Percentiles rank a stretch among this genome's conserved stretches.
Conservation (phyloP, 768 basidiomycete genomes). For the Guyanaporus albipodus region DNA sequence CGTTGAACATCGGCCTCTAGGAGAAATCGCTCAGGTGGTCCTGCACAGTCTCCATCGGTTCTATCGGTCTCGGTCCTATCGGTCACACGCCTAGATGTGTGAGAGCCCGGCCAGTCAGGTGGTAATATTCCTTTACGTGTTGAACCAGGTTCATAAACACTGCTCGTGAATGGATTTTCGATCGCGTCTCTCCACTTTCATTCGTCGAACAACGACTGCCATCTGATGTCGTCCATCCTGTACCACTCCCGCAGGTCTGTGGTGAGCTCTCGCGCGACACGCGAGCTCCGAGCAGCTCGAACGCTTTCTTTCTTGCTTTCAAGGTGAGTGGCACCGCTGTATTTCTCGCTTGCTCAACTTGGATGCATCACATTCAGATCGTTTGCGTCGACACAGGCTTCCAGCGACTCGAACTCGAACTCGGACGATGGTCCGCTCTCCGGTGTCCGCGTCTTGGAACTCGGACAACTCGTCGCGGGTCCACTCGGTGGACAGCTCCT, state of each 20-base stretch:
- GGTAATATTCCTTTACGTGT: no score
- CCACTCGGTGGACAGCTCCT: slow-evolving; percentile 71
- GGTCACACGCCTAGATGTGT: no score
- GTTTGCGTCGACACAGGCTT: slow-evolving; percentile 12
- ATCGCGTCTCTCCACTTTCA: no score
- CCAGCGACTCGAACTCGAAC: background rate
- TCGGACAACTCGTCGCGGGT: slow-evolving; percentile 69
- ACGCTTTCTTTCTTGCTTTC: background rate
- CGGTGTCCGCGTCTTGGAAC: slow-evolving; percentile 61
- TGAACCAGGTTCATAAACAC: no score
- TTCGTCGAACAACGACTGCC: background rate
- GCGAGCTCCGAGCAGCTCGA: background rate
- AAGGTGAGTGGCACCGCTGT: slow-evolving; percentile 1
- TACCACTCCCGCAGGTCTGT: background rate
- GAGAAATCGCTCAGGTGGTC: no score
- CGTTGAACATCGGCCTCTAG: no score
- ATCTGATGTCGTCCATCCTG: background rate
- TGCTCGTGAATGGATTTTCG: no score
- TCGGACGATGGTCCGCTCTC: slow-evolving; percentile 49
- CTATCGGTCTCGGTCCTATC: no score
- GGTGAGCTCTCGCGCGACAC: background rate
- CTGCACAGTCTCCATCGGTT: no score
- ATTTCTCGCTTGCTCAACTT: background rate
- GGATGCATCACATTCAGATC: background rate
- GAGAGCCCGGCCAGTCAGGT: no score